Base-by-base conservation (phyloP, 1,139 yeast genomes). In the Lodderomyces jiufengensis region DNA sequence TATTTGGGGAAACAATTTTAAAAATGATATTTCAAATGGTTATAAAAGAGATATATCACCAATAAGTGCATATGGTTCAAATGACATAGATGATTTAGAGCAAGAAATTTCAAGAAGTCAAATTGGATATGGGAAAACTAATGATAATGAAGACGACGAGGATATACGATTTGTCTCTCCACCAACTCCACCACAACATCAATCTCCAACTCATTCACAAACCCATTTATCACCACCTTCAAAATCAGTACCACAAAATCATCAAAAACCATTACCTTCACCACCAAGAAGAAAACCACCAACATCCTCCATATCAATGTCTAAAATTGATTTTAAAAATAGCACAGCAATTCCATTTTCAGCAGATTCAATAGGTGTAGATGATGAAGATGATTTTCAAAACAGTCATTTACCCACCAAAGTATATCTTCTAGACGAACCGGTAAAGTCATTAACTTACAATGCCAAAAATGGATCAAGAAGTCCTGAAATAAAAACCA, bases 301-400 rank as follows among this genome's bases (percentile, higher is more conserved):
- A 9, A 27, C 34, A n/a, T 23, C 59, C 6, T 52, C 55, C n/a
- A 29, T 9, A 27, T 25, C 60, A 5, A 53, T 55, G 12, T 25
- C 10, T 29, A 31, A 20, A 9, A n/a, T 38, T 10, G 28, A 38
- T 22, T 31, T 44, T 14, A 36, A 40, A 13, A 39, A 48, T 13
- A 42, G 46, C 28, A 57, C 63, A 1, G 46, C 64, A 0, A 52
- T 67, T 3, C 76, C 76, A 8, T 70, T 66, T 40, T 69, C 75
- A 1, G 76, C 76, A 1, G 74, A 69, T 34, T 54, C 64, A 3
- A 65, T 70, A 23, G 74, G 73, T 0, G 27, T 62, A 8, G 71
- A 61, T 9, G 57, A 54, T 8, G 55, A 52, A 3, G 57, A 48
- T 4, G 39, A 34, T 8, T 18, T 18, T 5, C 20, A 18, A 18